Evolutionary conservation across 306 rosid genomes (phyloP).

Genomic region (Pachyrhizus erosus): DNA sequence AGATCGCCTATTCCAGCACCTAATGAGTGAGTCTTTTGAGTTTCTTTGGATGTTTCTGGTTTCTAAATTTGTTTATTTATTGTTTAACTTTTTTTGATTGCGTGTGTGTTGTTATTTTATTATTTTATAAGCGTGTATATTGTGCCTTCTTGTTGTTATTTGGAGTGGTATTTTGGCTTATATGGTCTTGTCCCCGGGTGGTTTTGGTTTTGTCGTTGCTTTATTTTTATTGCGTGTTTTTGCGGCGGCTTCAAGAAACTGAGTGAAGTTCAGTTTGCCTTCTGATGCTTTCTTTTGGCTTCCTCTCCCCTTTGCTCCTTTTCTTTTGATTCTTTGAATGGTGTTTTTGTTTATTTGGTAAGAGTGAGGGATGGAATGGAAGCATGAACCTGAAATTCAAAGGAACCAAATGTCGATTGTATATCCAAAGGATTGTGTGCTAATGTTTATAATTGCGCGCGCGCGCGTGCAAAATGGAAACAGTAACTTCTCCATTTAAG

Average conservation of each 20-base stretch:
- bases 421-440: not conserved
- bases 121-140: not conserved
- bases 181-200: conserved; percentile 4
- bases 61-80: not conserved
- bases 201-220: not conserved
- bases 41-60: not conserved
- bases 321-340: not conserved
- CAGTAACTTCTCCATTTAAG: not conserved
- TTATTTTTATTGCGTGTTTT: not conserved
- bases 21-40: conserved; percentile 55
- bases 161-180: conserved; percentile 3
- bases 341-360: not conserved
- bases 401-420: not conserved
- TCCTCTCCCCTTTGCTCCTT: not conserved
- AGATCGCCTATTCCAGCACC: conserved; percentile 45
- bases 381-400: not conserved
- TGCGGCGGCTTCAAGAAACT: not conserved
- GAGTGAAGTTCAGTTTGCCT: not conserved
- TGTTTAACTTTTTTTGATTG: not conserved
- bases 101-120: not conserved
- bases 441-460: not conserved
- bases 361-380: not conserved
- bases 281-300: not conserved
- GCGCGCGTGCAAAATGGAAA: not conserved
- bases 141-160: conserved; percentile 27